Percentiles rank a stretch among this genome's conserved stretches.
phyloP scores from a whole-genome alignment of 2,329 filamentous ascomycete genomes.

The Elsinoe fawcettii region DNA sequence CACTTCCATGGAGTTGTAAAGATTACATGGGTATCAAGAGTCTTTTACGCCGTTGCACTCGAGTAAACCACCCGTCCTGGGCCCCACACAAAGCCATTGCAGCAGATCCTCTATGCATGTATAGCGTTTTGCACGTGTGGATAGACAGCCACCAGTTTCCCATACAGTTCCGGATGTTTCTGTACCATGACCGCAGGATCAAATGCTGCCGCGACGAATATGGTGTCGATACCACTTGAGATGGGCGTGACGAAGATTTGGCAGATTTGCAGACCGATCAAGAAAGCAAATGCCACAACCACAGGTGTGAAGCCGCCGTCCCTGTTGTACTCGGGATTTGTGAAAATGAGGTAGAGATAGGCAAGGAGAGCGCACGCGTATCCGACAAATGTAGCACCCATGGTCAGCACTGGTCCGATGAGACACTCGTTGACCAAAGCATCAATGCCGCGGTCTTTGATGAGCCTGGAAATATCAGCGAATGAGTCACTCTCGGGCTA shows the following conservation, averaged over 20 bases:
- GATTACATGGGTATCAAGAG: no score
- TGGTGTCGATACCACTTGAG: constrained; percentile 80
- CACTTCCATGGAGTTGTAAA: no score
- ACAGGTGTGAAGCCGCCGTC: constrained; percentile 63
- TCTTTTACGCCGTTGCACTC: no score
- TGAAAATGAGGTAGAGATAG: constrained; percentile 81
- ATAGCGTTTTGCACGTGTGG: constrained; percentile 75
- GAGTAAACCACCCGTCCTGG: no score
- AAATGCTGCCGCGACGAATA: constrained; percentile 72
- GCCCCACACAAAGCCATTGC: no score
- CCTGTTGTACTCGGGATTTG: constrained; percentile 68
- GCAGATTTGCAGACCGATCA: constrained; percentile 83
- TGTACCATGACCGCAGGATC: constrained; percentile 61
- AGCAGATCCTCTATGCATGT: constrained; percentile 23
- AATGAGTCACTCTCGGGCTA: constrained; percentile 8
- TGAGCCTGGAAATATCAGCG: constrained; percentile 48
- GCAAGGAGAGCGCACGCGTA: constrained; percentile 74
- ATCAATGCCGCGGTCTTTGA: constrained; percentile 85
- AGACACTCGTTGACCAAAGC: constrained; percentile 84
- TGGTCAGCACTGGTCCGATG: constrained; percentile 44
- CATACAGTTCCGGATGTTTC: constrained; percentile 75
- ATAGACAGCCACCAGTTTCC: constrained; percentile 71
- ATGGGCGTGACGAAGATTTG: constrained; percentile 86
- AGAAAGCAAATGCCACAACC: constrained; percentile 74
- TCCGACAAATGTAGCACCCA: constrained; percentile 70